A percentile compares a stretch with the other conserved stretches of the same genome.
These are phyloP conservation scores for Pythium volutum DNA, from an alignment of 352 stramenopile genomes.

Conservation along the genomic window DNA sequence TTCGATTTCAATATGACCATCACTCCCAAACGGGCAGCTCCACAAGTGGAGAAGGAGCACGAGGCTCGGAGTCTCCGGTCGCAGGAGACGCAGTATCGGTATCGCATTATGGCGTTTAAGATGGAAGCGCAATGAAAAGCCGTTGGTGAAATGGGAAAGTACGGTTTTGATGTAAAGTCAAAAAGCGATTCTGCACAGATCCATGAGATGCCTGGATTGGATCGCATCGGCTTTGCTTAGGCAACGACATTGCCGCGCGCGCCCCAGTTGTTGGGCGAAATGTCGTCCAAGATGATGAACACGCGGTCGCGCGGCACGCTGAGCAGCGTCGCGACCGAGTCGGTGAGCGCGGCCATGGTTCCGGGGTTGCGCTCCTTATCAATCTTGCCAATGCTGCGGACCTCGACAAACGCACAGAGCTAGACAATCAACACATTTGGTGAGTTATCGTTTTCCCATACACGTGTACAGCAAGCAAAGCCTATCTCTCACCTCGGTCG, in stretches of 20 bases:
- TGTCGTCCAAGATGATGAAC: slow-evolving; percentile 36
- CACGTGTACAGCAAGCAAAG: neutral
- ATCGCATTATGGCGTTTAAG: too few species aligned
- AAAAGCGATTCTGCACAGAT: too few species aligned
- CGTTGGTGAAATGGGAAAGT: too few species aligned
- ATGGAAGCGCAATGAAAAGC: too few species aligned
- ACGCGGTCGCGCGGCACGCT: slow-evolving; percentile 25
- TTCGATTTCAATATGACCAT: too few species aligned
- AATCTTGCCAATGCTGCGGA: slow-evolving; percentile 39
- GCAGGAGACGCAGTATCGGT: too few species aligned
- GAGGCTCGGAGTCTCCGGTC: too few species aligned
- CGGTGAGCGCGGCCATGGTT: slow-evolving; percentile 29
- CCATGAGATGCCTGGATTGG: too few species aligned
- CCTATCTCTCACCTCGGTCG: slow-evolving; percentile 27
- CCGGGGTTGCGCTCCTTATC: slow-evolving; percentile 31
- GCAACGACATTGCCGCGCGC: slow-evolving; percentile 23
- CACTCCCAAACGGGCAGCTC: too few species aligned
- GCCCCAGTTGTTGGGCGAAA: slow-evolving; percentile 31
- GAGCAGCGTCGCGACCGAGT: slow-evolving; percentile 26
- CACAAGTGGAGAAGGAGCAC: neutral
- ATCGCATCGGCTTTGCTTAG: neutral
- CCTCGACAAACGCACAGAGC: slow-evolving; percentile 38
- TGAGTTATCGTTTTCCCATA: neutral
- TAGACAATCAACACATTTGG: slow-evolving; percentile 6
- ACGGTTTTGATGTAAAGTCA: too few species aligned